phyloP scores from a whole-genome alignment of 1,284 basidiomycete genomes.

The Rhodotorula sp. region DNA sequence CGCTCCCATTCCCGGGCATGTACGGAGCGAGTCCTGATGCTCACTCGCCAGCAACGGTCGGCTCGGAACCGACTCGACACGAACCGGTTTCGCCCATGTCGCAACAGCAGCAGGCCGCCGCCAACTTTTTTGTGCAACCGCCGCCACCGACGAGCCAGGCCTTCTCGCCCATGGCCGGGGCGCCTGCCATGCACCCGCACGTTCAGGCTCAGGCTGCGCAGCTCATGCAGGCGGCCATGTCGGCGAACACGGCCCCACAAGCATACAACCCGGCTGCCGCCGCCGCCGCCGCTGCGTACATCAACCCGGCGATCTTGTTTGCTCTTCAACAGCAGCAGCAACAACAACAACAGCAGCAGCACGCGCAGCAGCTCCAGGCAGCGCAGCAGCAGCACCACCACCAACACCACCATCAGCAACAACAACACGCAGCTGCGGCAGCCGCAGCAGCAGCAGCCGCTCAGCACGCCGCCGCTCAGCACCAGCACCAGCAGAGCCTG shows the following conservation, averaged over 20 bases:
- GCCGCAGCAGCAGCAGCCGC: background rate
- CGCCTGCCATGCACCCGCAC: background rate
- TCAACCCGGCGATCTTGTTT: slow-evolving; percentile 8
- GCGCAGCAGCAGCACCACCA: slow-evolving; percentile 3
- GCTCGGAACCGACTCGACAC: background rate
- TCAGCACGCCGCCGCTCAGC: background rate
- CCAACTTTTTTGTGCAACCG: background rate
- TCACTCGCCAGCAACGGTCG: background rate
- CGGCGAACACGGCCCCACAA: background rate
- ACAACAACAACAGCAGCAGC: slow-evolving; percentile 5
- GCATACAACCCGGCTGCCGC: slow-evolving; percentile 3
- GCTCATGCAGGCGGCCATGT: background rate
- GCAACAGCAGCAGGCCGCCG: background rate
- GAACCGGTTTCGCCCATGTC: background rate
- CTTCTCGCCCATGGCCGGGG: background rate
- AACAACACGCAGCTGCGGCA: background rate
- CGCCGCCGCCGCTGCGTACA: background rate
- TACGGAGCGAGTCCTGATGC: background rate
- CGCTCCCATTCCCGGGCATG: background rate
- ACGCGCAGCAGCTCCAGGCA: background rate
- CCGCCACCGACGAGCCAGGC: background rate
- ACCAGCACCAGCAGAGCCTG: slow-evolving; percentile 4
- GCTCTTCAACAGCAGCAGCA: slow-evolving; percentile 19
- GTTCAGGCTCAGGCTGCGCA: background rate
- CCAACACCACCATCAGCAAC: slow-evolving; percentile 11